Conservation (phyloP, 192 early-diverging fungal genomes). For the Phycomyces blakesleeanus region DNA sequence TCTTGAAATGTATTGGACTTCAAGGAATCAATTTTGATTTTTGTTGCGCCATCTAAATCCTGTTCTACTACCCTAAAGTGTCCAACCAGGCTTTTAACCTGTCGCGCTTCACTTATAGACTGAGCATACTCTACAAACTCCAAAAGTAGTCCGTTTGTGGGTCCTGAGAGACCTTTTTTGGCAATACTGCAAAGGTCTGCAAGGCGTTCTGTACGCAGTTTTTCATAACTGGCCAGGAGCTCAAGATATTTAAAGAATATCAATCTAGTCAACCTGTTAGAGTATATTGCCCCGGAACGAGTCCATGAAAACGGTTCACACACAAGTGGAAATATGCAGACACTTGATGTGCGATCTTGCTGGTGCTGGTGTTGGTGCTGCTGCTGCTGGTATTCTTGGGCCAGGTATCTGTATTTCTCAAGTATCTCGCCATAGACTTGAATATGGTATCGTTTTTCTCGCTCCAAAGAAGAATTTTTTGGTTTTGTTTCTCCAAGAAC, state of each 20-base stretch:
- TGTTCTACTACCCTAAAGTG: no score
- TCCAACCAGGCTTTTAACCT: background rate
- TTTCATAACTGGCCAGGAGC: background rate
- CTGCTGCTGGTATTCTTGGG: background rate
- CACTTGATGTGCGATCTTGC: no score
- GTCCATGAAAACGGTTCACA: background rate
- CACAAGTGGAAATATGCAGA: constrained; percentile 7
- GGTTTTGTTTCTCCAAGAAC: background rate
- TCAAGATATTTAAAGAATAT: constrained; percentile 23
- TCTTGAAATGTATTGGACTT: constrained; percentile 3
- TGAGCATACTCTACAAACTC: constrained; percentile 1
- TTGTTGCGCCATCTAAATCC: no score
- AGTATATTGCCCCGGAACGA: background rate
- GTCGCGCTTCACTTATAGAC: background rate
- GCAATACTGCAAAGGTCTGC: constrained; percentile 3
- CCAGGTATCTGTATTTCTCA: background rate
- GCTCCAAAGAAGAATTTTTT: background rate
- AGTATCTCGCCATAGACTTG: background rate
- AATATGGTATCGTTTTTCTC: background rate
- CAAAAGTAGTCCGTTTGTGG: constrained; percentile 1
- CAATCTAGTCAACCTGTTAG: background rate
- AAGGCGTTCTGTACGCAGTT: constrained; percentile 1
- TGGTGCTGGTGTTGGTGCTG: no score
- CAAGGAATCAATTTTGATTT: background rate
- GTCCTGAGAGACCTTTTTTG: no score